Conservation (phyloP, 371 early-diverging fungal genomes). For the Mortierella sp. region DNA sequence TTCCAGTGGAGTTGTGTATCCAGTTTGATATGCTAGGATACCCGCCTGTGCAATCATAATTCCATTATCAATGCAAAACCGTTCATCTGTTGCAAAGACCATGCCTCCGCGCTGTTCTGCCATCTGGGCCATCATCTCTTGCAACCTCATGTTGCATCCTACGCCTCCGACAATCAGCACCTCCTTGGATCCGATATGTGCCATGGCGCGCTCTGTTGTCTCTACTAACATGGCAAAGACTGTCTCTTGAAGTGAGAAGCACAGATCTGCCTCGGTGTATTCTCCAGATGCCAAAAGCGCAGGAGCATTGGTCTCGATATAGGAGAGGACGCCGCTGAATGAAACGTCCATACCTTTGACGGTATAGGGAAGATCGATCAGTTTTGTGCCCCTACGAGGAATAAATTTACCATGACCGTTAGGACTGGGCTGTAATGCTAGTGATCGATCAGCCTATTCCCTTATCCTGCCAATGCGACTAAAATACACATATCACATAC, state of each 20-base stretch:
- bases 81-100: conserved; percentile 97
- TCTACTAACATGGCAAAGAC: conserved; percentile 99
- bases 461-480: no score
- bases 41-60: conserved; percentile 99
- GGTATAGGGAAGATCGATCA: conserved; percentile 94
- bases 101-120: conserved; percentile 90
- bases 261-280: conserved; percentile 90
- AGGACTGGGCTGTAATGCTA: no score
- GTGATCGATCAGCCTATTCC: no score
- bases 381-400: conserved; percentile 80
- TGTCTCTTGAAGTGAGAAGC: conserved; percentile 99
- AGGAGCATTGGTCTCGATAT: conserved; percentile 86
- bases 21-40: conserved; percentile 79
- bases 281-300: conserved; percentile 70
- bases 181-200: conserved; percentile 94
- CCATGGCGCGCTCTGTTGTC: conserved; percentile 99
- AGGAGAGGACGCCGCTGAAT: conserved; percentile 96
- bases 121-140: conserved; percentile 99
- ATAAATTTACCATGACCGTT: not conserved
- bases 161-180: conserved; percentile 99
- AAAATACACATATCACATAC: conserved; percentile 58
- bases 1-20: conserved; percentile 80
- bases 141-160: conserved; percentile 97
- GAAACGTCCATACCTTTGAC: conserved; percentile 99
- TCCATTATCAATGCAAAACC: conserved; percentile 99